Conservation (phyloP, 2,329 filamentous ascomycete species). For the Chaetoscypha palmicola region DNA sequence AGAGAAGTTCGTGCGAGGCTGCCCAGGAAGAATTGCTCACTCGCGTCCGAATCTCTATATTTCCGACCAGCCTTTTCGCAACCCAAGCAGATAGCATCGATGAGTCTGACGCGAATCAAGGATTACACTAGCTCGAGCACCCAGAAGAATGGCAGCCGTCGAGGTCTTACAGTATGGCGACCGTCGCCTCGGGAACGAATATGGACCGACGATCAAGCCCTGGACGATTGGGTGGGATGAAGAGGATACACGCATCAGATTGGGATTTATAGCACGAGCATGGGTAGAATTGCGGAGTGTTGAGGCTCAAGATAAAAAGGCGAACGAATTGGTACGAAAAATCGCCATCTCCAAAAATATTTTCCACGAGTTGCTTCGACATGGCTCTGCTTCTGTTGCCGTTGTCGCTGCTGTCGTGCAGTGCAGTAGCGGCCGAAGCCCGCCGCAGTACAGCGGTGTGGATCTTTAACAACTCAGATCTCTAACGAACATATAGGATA, state of each 20-base stretch:
- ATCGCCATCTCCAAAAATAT: conserved; percentile 5
- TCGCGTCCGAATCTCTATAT: background rate
- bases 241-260: conserved; percentile 31
- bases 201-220: conserved; percentile 36
- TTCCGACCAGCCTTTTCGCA: conserved; percentile 5
- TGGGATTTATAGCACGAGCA: conserved; percentile 30
- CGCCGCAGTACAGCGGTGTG: conserved; percentile 26
- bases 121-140: conserved; percentile 28
- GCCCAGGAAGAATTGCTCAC: too few species aligned
- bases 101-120: conserved; percentile 29
- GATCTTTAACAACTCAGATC: conserved; percentile 25
- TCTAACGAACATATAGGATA: conserved; percentile 29
- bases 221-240: conserved; percentile 41
- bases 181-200: conserved; percentile 35
- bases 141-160: conserved; percentile 40
- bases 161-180: conserved; percentile 36
- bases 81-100: conserved; percentile 27
- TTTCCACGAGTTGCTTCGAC: background rate
- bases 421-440: conserved; percentile 29
- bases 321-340: conserved; percentile 27
- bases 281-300: conserved; percentile 28
- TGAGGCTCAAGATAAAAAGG: conserved; percentile 16
- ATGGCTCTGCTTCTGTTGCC: background rate
- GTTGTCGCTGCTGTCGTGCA: conserved; percentile 25
- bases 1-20: too few species aligned